Base-by-base conservation (phyloP, 1,284 basidiomycete genomes). In the Tilletia caries region DNA sequence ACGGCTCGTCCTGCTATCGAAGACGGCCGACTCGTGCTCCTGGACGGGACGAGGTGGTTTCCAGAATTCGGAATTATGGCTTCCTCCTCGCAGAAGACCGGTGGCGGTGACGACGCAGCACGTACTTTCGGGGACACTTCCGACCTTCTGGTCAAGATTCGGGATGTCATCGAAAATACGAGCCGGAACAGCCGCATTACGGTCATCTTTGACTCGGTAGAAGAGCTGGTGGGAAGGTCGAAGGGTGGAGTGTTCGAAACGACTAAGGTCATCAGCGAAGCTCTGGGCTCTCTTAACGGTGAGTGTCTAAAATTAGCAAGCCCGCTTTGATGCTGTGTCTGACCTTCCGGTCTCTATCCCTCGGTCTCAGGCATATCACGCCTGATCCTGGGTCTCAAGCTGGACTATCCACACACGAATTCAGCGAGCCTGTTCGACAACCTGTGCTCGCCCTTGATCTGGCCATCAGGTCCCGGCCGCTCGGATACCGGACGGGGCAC, bases 141-240 rank as follows among this genome's bases (percentile, higher is more conserved):
- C 5, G 66, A 68, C 41, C 67, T 74, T 20, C 34, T 54, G 23
- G 67, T 64, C 3, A 52, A 68, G 25, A 44, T 72, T 23, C 34
- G 48, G 12, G 20, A 32, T 15, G 67, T 71, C 2, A n/a, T 64
- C 4, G 23, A 37, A 5, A 54, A 68, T 12, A 64, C 64, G 15
- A 62, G 70, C 10, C 48, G 18, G 20, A 64, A 46, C 20, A 54
- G 69, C 15, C 73, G 72, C 54, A 48, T 70, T 8, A 77, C 71
- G 1, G 66, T 79, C 41, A 20, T 74, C 29, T 52, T 80, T 20
- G 79, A 80, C 67, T 76, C 79, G 23, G 71, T 80, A 44, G 76
- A 77, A 37, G 70, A 70, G 5, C 50, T 79, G 3, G 50, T n/a
- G 52, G 69, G 68, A 25, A 65, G 70, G n/a, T n/a, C 70, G n/a